Evolutionary conservation across 768 basidiomycete species (phyloP).

Genomic region (Stropharia rugosoannulata): DNA sequence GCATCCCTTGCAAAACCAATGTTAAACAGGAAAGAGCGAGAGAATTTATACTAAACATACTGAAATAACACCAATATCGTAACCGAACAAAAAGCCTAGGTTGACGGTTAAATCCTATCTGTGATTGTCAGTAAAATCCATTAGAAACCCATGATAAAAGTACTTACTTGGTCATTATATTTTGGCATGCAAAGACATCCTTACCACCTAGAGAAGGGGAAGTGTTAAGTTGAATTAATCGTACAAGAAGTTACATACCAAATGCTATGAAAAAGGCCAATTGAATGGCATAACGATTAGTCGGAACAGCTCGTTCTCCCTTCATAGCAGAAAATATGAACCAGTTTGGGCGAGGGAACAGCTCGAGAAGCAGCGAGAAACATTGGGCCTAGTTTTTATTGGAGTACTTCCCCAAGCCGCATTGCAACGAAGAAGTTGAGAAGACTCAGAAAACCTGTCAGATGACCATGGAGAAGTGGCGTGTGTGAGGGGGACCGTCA

Average conservation of each 20-base stretch:
- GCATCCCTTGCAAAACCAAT: constrained; percentile 50
- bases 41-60: constrained; percentile 30
- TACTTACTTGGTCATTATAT: constrained; percentile 1
- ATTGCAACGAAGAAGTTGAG: neutral
- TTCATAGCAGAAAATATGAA: constrained; percentile 6
- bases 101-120: neutral
- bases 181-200: neutral
- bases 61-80: constrained; percentile 78
- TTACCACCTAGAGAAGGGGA: constrained; percentile 24
- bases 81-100: constrained; percentile 67
- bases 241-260: constrained; percentile 34
- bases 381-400: constrained; percentile 3
- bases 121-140: neutral
- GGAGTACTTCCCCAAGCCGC: constrained; percentile 2
- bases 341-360: constrained; percentile 7
- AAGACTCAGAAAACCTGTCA: neutral
- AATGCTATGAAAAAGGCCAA: constrained; percentile 75
- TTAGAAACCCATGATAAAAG: neutral
- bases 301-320: constrained; percentile 48
- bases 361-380: constrained; percentile 3
- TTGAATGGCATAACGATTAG: constrained; percentile 61
- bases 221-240: neutral
- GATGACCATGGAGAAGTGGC: neutral
- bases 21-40: neutral
- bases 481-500: neutral